Conservation (phyloP, 257 asterid genomes). For the Paraleonurus japonicus region DNA sequence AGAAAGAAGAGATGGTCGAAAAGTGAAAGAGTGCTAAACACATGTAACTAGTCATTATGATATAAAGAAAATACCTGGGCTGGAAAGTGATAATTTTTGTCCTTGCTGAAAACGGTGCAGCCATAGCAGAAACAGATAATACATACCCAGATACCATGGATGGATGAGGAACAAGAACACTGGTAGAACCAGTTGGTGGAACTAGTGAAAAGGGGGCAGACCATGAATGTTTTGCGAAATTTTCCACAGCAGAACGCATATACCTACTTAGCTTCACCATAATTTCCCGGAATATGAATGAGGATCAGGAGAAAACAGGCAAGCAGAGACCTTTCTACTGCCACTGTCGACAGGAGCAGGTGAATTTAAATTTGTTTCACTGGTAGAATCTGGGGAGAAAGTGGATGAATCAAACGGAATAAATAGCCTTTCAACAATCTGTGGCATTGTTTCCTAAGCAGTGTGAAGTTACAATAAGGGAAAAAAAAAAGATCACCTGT, state of each 20-base stretch:
- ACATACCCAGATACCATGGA: constrained; percentile 65
- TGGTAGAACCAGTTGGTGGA: constrained; percentile 89
- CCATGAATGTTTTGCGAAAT: constrained; percentile 61
- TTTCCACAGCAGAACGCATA: constrained; percentile 44
- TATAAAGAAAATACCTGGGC: constrained; percentile 59
- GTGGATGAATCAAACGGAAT: constrained; percentile 30
- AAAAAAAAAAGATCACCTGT: constrained; percentile 30
- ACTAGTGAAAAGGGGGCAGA: constrained; percentile 77
- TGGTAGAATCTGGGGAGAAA: constrained; percentile 36
- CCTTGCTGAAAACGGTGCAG: constrained; percentile 85
- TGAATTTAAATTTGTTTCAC: constrained; percentile 39
- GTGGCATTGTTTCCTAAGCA: constrained; percentile 21
- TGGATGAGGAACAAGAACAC: constrained; percentile 78
- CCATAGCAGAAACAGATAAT: constrained; percentile 78
- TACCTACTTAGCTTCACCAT: constrained; percentile 67
- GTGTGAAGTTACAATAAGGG: constrained; percentile 17
- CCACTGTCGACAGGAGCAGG: constrained; percentile 43
- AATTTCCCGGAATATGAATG: constrained; percentile 62
- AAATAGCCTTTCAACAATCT: constrained; percentile 18
- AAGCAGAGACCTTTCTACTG: constrained; percentile 49
- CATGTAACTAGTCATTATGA: constrained; percentile 21
- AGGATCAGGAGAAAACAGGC: constrained; percentile 86
- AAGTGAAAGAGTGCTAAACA: constrained; percentile 22
- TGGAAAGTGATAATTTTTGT: constrained; percentile 87
- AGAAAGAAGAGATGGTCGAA: constrained; percentile 18